These are phyloP conservation scores for Ophiocordyceps camponoti-rufipedis DNA, from an alignment of 2,329 filamentous ascomycete genomes.

Conservation along the genomic window DNA sequence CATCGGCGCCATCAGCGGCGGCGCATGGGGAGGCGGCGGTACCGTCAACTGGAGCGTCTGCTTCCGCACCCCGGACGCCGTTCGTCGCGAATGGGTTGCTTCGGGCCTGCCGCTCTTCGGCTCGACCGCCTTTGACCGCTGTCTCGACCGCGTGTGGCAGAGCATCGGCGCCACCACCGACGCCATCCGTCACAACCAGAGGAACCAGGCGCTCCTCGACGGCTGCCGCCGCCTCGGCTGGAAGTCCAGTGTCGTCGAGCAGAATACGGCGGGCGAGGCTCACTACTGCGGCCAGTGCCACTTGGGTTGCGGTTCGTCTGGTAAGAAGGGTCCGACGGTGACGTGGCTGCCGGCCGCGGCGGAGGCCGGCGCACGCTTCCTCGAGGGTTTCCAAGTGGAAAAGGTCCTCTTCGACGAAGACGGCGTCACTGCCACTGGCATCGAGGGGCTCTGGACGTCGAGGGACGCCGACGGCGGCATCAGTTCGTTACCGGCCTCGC, in stretches of 20 bases:
- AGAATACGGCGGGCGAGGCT: constrained; percentile 57
- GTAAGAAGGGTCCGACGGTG: constrained; percentile 64
- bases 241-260: constrained; percentile 48
- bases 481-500: constrained; percentile 25
- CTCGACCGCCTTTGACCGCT: constrained; percentile 55
- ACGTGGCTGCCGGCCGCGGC: constrained; percentile 68
- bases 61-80: constrained; percentile 50
- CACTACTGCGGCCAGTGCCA: constrained; percentile 58
- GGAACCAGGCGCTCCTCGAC: constrained; percentile 56
- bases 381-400: constrained; percentile 64
- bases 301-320: constrained; percentile 42
- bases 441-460: constrained; percentile 59
- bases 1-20: constrained; percentile 46
- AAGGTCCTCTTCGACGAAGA: constrained; percentile 48
- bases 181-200: constrained; percentile 51
- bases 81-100: constrained; percentile 66
- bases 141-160: constrained; percentile 59
- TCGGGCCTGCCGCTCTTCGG: constrained; percentile 57
- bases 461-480: constrained; percentile 45
- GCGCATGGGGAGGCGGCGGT: constrained; percentile 70
- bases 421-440: constrained; percentile 44
- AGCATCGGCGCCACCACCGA: constrained; percentile 58
- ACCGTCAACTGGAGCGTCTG: constrained; percentile 69
- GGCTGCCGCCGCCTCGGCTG: constrained; percentile 59
- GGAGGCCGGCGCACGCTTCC: constrained; percentile 57